These are phyloP conservation scores for Neovahlkampfia damariscottae DNA, from an alignment of 78 protist species.

Conservation along the genomic window DNA sequence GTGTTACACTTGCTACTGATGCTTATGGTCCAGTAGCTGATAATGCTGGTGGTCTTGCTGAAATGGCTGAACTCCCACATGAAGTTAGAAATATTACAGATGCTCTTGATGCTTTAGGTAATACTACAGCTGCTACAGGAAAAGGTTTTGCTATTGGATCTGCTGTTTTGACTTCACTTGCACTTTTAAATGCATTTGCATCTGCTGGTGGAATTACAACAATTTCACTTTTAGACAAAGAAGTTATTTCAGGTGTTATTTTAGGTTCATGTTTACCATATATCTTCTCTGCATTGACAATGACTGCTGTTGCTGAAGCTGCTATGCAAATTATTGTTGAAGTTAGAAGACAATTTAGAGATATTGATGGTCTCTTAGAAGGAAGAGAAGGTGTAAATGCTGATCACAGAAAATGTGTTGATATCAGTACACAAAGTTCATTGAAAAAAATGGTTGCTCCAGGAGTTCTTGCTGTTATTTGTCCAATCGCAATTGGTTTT, in stretches of 20 bases:
- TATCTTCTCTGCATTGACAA: constrained; percentile 56
- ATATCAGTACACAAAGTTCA: constrained; percentile 37
- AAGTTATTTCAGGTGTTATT: constrained; percentile 37
- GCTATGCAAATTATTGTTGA: constrained; percentile 46
- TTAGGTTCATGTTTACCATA: constrained; percentile 59
- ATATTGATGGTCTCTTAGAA: constrained; percentile 12
- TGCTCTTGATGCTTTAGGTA: constrained; percentile 31
- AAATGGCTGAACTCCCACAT: constrained; percentile 14
- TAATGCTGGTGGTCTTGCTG: constrained; percentile 29
- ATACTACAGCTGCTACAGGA: constrained; percentile 31
- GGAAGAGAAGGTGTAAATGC: constrained; percentile 15
- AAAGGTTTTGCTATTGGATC: constrained; percentile 36
- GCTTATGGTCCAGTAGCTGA: constrained; percentile 17
- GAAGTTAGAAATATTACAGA: constrained; percentile 6
- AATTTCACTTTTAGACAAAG: neutral
- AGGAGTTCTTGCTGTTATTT: constrained; percentile 31
- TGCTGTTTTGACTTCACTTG: constrained; percentile 20
- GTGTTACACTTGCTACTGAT: constrained; percentile 17
- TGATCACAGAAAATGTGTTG: constrained; percentile 35
- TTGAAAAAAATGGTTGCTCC: constrained; percentile 38
- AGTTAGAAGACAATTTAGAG: constrained; percentile 46
- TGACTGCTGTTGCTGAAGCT: constrained; percentile 50
- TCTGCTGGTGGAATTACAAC: neutral
- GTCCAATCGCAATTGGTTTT: constrained; percentile 42
- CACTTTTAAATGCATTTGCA: constrained; percentile 12